Conservation (phyloP, 257 asterid species). For the Solanum pinnatisectum region DNA sequence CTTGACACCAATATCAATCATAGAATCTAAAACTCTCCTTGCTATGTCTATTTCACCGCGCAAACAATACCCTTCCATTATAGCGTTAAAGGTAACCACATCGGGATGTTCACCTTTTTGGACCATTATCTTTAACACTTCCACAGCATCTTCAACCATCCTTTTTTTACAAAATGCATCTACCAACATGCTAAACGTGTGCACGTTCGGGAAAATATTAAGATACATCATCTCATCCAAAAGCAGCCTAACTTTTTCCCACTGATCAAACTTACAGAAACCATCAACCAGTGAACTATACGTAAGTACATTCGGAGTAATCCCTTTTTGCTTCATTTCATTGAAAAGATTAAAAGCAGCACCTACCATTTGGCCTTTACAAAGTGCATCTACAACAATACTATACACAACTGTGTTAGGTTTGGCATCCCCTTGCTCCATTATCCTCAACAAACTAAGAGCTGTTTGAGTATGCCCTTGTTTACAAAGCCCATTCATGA, state of each 20-base stretch:
- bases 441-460: slow-evolving; percentile 3
- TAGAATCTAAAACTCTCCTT: slow-evolving; percentile 3
- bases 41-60: slow-evolving; percentile 11
- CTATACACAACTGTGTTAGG: slow-evolving; percentile 1
- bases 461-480: slow-evolving; percentile 17
- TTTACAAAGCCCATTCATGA: slow-evolving; percentile 24
- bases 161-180: slow-evolving; percentile 2
- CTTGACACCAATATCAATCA: background rate
- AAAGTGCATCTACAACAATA: slow-evolving; percentile 10
- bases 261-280: slow-evolving; percentile 7
- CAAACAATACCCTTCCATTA: slow-evolving; percentile 24
- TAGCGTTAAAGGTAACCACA: slow-evolving; percentile 6
- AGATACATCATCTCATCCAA: background rate
- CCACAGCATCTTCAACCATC: slow-evolving; percentile 11
- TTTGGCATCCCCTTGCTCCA: slow-evolving; percentile 6
- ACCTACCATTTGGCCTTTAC: slow-evolving; percentile 16
- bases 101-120: background rate
- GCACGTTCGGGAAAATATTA: background rate
- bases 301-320: slow-evolving; percentile 7
- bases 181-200: background rate
- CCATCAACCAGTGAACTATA: slow-evolving; percentile 13
- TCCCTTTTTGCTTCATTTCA: slow-evolving; percentile 10
- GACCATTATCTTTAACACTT: slow-evolving; percentile 5
- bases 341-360: slow-evolving; percentile 7
- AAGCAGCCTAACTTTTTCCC: slow-evolving; percentile 4